Evolutionary conservation across 192 early-diverging fungal genomes (phyloP).

Genomic region (Coemansia sp.): DNA sequence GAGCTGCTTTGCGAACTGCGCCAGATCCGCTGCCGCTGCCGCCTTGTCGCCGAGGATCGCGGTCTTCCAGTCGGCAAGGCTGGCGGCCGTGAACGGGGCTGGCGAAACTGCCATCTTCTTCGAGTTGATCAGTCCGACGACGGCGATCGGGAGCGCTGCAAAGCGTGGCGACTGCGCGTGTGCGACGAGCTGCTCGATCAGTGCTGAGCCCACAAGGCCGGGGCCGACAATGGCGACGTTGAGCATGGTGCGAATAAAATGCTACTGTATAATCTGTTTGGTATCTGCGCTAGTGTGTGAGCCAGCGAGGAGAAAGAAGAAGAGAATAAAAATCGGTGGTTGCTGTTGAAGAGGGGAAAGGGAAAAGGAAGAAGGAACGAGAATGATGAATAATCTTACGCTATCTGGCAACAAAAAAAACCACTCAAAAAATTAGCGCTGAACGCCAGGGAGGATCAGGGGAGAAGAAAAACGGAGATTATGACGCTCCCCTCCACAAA

Average conservation of each 20-base stretch:
- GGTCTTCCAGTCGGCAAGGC: constrained; percentile 56
- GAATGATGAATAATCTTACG: too few species aligned
- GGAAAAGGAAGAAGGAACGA: constrained; percentile 1
- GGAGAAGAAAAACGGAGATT: too few species aligned
- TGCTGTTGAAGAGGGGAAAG: neutral
- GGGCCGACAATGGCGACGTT: constrained; percentile 92
- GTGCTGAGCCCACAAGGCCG: constrained; percentile 91
- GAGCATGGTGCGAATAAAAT: constrained; percentile 58
- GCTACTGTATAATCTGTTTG: too few species aligned
- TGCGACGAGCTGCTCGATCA: constrained; percentile 76
- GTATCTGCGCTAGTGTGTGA: neutral
- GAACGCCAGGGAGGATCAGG: too few species aligned
- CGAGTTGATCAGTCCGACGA: constrained; percentile 83
- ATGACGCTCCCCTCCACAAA: too few species aligned
- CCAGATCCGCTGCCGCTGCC: constrained; percentile 46
- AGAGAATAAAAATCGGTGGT: neutral
- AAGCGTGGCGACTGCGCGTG: constrained; percentile 52
- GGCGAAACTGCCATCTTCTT: constrained; percentile 64
- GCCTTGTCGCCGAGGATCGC: constrained; percentile 50
- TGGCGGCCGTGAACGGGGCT: constrained; percentile 45
- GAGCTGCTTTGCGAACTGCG: constrained; percentile 59
- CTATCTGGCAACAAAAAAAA: too few species aligned
- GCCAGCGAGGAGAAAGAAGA: neutral
- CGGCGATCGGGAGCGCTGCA: constrained; percentile 58
- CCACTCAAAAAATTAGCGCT: too few species aligned